These are phyloP conservation scores for Colletotrichum sp. DNA, from an alignment of 2,329 filamentous ascomycete species.

Conservation along the genomic window DNA sequence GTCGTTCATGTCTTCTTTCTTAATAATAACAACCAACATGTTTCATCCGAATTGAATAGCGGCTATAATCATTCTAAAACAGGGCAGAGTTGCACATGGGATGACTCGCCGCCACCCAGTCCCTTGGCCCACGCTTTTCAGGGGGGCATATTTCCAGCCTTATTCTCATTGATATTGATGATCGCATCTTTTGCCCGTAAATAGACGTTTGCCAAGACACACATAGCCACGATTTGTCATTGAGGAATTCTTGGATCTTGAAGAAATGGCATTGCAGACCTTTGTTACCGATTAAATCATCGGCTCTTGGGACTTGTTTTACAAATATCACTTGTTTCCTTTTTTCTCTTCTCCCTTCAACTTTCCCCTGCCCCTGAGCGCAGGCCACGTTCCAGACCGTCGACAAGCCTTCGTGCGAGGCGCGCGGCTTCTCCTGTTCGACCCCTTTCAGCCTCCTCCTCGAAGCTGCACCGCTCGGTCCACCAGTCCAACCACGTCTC, in stretches of 20 bases:
- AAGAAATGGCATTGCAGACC: background rate
- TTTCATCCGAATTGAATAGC: background rate
- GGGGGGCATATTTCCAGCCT: background rate
- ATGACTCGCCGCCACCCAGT: background rate
- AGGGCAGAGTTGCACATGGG: background rate
- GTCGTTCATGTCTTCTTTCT: background rate
- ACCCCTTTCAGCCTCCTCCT: slow-evolving; percentile 51
- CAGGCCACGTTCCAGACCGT: slow-evolving; percentile 30
- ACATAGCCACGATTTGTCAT: background rate
- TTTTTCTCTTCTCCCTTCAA: background rate
- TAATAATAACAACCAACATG: background rate
- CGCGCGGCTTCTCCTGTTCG: slow-evolving; percentile 30
- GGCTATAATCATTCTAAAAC: background rate
- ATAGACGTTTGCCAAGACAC: background rate
- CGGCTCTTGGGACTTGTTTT: background rate
- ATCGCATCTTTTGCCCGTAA: background rate
- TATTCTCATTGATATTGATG: background rate
- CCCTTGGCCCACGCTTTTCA: background rate
- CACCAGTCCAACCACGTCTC: slow-evolving; percentile 69
- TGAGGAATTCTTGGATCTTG: background rate
- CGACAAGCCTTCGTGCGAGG: slow-evolving; percentile 32
- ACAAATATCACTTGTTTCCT: background rate
- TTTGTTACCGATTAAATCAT: background rate
- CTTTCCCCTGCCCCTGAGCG: background rate
- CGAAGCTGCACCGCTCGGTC: slow-evolving; percentile 61